Evolutionary conservation across 768 basidiomycete species (phyloP), one percentile per base, ranked within the genome.

Genomic region (Pisolithus orientalis): DNA sequence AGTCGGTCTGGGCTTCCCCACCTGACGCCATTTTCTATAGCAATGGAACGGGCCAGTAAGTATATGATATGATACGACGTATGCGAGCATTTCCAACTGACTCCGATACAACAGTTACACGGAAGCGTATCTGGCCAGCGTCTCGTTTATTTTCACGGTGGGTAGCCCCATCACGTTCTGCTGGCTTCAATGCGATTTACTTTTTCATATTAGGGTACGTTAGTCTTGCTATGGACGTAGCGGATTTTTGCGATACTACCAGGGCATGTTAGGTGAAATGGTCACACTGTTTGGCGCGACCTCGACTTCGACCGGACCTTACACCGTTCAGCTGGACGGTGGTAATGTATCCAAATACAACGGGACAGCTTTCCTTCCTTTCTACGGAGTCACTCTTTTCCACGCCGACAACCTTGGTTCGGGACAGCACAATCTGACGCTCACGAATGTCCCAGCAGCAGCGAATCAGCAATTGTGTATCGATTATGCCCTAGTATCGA

Each of bases 281-380:
- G 68, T 79, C n/a, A 72, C 71, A 0, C 47, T 79, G 9, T 78
- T 72, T 48, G 75, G 78, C 14, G 66, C 78, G 9, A 66, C 73
- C 1, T 66, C 71, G 17, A 70, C 72, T 17, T 51, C 54, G 6
- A 66, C 65, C 31, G 63, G 70, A 24, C 61, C 64, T 6, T 76
- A 73, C 52, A 57, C 61, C 0, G 68, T 70, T 21, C 62, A 70
- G 51, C 34, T 75, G 44, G 72, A 75, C 42, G 64, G 65, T 21
- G 68, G 59, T 4, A 24, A 55, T 4, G 31, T 56, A 1, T 45
- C 39, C 5, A 53, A n/a, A 6, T 64, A 64, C 47, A 6, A 38
- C 9, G 7, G 21, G 24, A 52, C 50, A 14, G 21, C 52, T 31
- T 61, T 50, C 34, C 8, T 54, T 29, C 39, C 59, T 6, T 61